These are phyloP conservation scores for Silene uniflora DNA, from an alignment of 148 eudicot genomes.

Conservation along the genomic window DNA sequence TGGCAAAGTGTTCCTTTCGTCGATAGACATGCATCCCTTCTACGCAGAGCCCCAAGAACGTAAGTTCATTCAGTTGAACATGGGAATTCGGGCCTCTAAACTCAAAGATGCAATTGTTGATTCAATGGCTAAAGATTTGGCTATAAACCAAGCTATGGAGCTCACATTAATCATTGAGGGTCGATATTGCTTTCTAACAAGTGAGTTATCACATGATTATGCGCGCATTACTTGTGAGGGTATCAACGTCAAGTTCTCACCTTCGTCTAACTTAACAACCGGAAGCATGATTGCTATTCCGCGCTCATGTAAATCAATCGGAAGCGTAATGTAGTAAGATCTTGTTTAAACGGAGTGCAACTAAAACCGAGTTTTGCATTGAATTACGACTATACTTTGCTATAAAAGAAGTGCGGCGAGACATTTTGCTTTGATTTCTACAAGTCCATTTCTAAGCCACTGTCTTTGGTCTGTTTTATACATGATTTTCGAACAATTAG, in stretches of 20 bases:
- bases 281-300: neutral
- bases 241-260: neutral
- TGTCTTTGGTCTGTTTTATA: too few species aligned
- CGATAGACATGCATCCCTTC: neutral
- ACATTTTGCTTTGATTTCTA: too few species aligned
- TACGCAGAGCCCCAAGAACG: neutral
- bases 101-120: neutral
- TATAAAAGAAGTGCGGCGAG: too few species aligned
- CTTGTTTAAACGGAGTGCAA: too few species aligned
- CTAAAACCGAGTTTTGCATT: too few species aligned
- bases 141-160: neutral
- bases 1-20: neutral
- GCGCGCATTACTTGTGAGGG: neutral
- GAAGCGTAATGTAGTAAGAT: too few species aligned
- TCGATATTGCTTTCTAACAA: neutral
- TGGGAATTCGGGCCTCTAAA: neutral
- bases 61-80: neutral
- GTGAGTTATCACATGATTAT: neutral
- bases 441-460: too few species aligned
- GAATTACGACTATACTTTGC: too few species aligned
- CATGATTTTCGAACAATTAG: too few species aligned
- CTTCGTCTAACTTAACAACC: neutral
- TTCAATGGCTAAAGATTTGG: neutral
- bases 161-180: neutral
- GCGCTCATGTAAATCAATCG: neutral